Conservation (phyloP, 2,329 filamentous ascomycete genomes). For the Acephala macrosclerotiorum region DNA sequence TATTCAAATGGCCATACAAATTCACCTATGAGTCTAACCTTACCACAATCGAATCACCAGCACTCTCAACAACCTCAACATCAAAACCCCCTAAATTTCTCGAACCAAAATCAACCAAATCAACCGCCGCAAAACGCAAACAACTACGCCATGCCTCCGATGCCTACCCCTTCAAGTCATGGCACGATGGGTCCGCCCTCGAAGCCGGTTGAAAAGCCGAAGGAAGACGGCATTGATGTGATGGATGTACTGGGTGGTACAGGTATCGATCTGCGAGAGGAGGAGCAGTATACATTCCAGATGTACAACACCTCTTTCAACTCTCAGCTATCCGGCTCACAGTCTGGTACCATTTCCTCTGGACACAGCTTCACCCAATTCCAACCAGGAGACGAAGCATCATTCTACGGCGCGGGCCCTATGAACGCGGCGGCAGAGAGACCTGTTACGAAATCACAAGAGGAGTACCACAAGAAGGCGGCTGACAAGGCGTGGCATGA, state of each 20-base stretch:
- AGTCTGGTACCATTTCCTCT: slow-evolving; percentile 49
- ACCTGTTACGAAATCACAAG: slow-evolving; percentile 57
- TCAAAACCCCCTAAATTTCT: slow-evolving; percentile 36
- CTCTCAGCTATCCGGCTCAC: slow-evolving; percentile 50
- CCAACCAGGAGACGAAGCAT: slow-evolving; percentile 59
- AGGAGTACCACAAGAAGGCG: slow-evolving; percentile 70
- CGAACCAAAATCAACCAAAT: slow-evolving; percentile 30
- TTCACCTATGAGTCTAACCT: slow-evolving; percentile 36
- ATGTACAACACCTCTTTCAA: slow-evolving; percentile 64
- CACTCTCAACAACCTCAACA: slow-evolving; percentile 37
- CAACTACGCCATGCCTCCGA: slow-evolving; percentile 45
- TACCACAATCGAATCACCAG: slow-evolving; percentile 34
- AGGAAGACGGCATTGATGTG: slow-evolving; percentile 74
- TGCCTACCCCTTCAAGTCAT: slow-evolving; percentile 36
- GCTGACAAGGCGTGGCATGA: slow-evolving; percentile 71
- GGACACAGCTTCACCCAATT: slow-evolving; percentile 61
- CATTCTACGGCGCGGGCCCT: slow-evolving; percentile 70
- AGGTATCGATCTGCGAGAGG: slow-evolving; percentile 85
- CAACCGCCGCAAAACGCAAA: slow-evolving; percentile 30
- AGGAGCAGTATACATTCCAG: slow-evolving; percentile 81
- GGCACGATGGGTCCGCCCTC: slow-evolving; percentile 65
- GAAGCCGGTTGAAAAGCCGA: slow-evolving; percentile 60
- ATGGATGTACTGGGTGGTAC: slow-evolving; percentile 85
- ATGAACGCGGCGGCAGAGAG: slow-evolving; percentile 66
- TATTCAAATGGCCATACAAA: slow-evolving; percentile 42